Base-by-base conservation (phyloP, 2,329 filamentous ascomycete species). In the Fusarium succisae region DNA sequence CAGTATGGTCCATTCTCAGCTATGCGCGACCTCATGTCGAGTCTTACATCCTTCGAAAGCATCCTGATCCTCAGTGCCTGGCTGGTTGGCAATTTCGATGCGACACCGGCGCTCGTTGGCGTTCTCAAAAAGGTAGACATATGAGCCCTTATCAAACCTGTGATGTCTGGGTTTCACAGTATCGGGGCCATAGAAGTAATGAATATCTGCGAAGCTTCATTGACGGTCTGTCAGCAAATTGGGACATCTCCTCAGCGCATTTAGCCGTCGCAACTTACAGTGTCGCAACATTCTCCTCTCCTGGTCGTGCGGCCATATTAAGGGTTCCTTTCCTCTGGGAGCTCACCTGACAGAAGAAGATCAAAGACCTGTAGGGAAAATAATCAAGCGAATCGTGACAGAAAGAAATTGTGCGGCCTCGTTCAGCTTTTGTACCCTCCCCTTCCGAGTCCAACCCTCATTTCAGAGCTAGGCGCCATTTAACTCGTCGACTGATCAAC, bases 61-160 rank as follows among this genome's bases (percentile, higher is more conserved):
- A 84, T 95, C 93, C 79, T 95, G 93, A n/a, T 92, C 88, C 3
- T 92, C 89, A 7, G 90, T 92, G 60, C 93, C 93, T 14, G 92
- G 89, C 76, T 91, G 86, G 78, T 95, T 96, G 48, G 93, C 93
- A 70, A 95, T 86, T 82, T 95, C 93, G 73, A 95, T 84, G 75
- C 93, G 91, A 72, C 92, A 92, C 69, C 90, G 87, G 70, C 90
- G 87, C 75, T 91, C 89, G 69, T 85, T 86, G 18, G 92, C 88
- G 79, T 94, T 92, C 81, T 95, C 92, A 80, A 94, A 95, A 11
- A 95, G 85, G 79, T 95, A 95, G 65, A 95, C 88, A 80, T 95
- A 95, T 13, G 92, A 95, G 53, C 91, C 89, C 81, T 93, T 93
- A 81, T 94, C 91, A 81, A 96, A 95, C 58, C 93, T 91, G 81